Evolutionary conservation across 2,329 filamentous ascomycete genomes (phyloP), one percentile per base, ranked within the genome.

Genomic region (Dactylellina drechsleri): DNA sequence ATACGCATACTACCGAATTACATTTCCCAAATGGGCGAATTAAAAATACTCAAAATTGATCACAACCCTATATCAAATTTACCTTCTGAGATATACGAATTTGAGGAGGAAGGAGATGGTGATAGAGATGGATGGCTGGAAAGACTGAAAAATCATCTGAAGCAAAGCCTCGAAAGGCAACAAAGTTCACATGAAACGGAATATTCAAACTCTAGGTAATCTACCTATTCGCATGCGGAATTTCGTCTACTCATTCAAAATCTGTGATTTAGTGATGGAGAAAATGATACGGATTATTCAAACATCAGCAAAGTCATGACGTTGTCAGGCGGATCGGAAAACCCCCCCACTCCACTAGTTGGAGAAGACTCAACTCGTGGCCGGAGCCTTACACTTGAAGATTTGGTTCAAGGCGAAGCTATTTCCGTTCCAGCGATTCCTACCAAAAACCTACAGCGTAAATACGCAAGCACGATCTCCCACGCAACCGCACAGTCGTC

Each of bases 31-130:
- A 79, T 79, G 79, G 74, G 76, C 31, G 78, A 79, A n/a, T 66
- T 79, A 26, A 78, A 79, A 60, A 79, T 79, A 45, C 59, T 79
- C 15, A 79, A 78, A 49, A 71, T 79, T 43, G 79, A 79, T 56
- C 78, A 79, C 54, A 79, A 79, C 31, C 79, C 79, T 36, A 76
- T 79, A 20, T 36, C 66, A 18, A 78, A 76, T 20, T 64, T 78
- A 2, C 77, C 79, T 12, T 59, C 64, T 13, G 77, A 79, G 10
- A 50, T 79, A 12, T 74, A 77, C 41, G 77, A 79, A 31, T 36
- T 76, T 6, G 66, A 71, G n/a, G 67, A 76, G 31, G 72, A 76
- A 53, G 76, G 73, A 2, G 77, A 79, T 20, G 52, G 58, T 0
- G 77, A 78, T 36, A 76, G 77, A 26, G 78, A 79, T 57, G 75